Conservation (phyloP, 2,329 filamentous ascomycete genomes). For the Eutypa lata region DNA sequence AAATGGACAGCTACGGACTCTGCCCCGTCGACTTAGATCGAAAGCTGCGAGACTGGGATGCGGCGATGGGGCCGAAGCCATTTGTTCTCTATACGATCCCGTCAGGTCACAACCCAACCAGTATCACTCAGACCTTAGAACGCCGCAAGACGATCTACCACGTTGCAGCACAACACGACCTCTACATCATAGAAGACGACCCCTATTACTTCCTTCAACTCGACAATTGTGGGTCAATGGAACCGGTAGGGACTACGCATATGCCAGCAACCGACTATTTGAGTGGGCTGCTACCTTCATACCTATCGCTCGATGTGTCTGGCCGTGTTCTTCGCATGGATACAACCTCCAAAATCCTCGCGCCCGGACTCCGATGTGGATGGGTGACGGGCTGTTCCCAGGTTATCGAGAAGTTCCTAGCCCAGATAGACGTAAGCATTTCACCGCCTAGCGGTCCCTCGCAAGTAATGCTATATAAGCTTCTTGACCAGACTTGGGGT, state of each 20-base stretch:
- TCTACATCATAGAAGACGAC: constrained; percentile 71
- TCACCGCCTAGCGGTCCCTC: constrained; percentile 21
- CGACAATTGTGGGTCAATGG: constrained; percentile 10
- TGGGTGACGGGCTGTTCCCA: constrained; percentile 27
- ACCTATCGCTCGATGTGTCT: constrained; percentile 29
- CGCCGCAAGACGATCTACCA: constrained; percentile 62
- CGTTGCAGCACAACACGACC: constrained; percentile 66
- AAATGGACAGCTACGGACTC: constrained; percentile 66
- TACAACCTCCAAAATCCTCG: constrained; percentile 28
- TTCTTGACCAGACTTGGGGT: constrained; percentile 29
- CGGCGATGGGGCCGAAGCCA: constrained; percentile 58
- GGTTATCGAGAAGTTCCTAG: constrained; percentile 24
- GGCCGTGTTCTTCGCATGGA: constrained; percentile 30
- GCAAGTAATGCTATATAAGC: constrained; percentile 27
- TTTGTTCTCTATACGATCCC: constrained; percentile 69
- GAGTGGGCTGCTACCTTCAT: constrained; percentile 19
- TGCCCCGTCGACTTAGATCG: constrained; percentile 60
- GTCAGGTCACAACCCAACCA: constrained; percentile 72
- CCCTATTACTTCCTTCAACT: constrained; percentile 75
- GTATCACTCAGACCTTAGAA: constrained; percentile 61
- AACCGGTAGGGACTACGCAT: background rate
- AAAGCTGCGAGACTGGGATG: constrained; percentile 64
- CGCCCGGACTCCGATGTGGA: constrained; percentile 26
- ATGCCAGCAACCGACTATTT: constrained; percentile 11
- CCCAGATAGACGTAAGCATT: constrained; percentile 19